phyloP scores from a whole-genome alignment of 495 filamentous ascomycete species.

The Aspergillus bridgeri region DNA sequence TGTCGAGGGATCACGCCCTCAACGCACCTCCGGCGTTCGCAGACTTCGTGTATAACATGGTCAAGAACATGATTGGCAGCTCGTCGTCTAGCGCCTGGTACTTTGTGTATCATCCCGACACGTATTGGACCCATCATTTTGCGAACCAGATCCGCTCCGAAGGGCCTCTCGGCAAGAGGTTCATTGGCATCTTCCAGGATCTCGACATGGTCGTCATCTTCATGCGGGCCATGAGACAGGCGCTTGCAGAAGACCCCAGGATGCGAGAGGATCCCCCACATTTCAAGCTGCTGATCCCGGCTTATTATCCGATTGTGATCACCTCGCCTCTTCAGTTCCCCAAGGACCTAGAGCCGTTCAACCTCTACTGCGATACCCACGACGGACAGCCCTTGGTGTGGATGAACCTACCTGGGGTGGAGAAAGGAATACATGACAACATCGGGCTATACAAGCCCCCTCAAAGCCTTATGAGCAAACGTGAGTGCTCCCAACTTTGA shows the following conservation, averaged over 20 bases:
- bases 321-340: constrained; percentile 2
- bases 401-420: constrained; percentile 5
- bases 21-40: constrained; percentile 2
- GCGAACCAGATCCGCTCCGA: neutral
- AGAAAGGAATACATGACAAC: neutral
- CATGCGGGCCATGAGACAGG: constrained; percentile 1
- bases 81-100: constrained; percentile 3
- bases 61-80: constrained; percentile 7
- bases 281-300: constrained; percentile 6
- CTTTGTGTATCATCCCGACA: constrained; percentile 11
- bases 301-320: constrained; percentile 7
- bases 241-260: neutral
- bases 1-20: neutral
- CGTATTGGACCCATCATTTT: constrained; percentile 9
- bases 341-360: constrained; percentile 2
- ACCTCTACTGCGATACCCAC: constrained; percentile 6
- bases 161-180: neutral
- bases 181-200: constrained; percentile 7
- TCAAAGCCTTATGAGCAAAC: neutral
- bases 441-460: constrained; percentile 5
- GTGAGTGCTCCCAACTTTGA: neutral
- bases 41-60: constrained; percentile 5
- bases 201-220: constrained; percentile 3
- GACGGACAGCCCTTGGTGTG: constrained; percentile 3
- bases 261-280: neutral